These are phyloP conservation scores for Gastrolobium villosum DNA, from an alignment of 306 rosid species.

Conservation along the genomic window DNA sequence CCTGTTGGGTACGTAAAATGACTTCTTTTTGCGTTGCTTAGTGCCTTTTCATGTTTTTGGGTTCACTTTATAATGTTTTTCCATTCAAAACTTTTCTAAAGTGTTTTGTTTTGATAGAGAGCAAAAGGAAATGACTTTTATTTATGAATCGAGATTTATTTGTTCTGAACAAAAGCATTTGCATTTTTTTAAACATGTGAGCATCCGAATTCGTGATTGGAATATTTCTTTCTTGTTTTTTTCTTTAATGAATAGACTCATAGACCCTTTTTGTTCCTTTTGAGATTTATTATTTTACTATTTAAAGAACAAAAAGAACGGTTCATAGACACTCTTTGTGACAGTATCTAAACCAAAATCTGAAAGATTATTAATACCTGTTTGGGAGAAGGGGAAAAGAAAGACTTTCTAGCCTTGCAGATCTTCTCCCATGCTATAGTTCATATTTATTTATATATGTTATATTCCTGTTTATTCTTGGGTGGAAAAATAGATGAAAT, in stretches of 20 bases:
- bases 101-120: background rate
- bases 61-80: constrained; percentile 14
- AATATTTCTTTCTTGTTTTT: background rate
- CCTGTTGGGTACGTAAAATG: constrained; percentile 76
- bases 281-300: background rate
- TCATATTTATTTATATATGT: background rate
- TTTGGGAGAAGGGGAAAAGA: constrained; percentile 9
- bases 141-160: background rate
- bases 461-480: background rate
- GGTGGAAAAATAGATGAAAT: background rate
- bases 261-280: background rate
- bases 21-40: background rate
- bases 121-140: background rate
- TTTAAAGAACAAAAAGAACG: background rate
- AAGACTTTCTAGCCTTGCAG: background rate
- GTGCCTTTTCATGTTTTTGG: background rate
- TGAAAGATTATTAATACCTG: background rate
- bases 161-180: background rate
- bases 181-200: background rate
- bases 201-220: constrained; percentile 14
- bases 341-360: no score
- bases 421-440: background rate
- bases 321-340: background rate
- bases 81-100: constrained; percentile 11
- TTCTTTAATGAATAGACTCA: background rate